Evolutionary conservation across 2,329 filamentous ascomycete species (phyloP).

Genomic region (Diaporthe sp.): DNA sequence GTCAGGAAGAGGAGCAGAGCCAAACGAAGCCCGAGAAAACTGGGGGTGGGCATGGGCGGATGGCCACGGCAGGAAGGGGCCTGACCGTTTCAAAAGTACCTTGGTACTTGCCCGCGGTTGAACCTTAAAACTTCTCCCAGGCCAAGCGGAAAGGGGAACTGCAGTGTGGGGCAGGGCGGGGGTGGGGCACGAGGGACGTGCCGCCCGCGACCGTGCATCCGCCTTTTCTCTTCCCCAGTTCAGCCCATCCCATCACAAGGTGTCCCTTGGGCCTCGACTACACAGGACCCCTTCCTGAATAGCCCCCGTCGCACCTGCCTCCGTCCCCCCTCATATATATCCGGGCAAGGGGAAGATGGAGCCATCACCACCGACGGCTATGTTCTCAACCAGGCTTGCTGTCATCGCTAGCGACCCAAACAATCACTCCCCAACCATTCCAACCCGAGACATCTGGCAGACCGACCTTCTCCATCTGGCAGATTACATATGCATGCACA

Average conservation of each 20-base stretch:
- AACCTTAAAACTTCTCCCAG: background rate
- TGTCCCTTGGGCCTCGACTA: background rate
- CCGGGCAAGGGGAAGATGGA: slow-evolving; percentile 20
- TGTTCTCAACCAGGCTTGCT: background rate
- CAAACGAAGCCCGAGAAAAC: slow-evolving; percentile 5
- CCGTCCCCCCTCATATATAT: slow-evolving; percentile 6
- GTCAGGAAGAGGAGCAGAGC: background rate
- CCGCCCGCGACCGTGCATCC: background rate
- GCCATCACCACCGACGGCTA: slow-evolving; percentile 8
- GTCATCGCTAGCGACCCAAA: background rate
- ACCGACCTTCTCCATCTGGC: background rate
- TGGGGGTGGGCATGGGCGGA: background rate
- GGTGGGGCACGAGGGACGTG: slow-evolving; percentile 4
- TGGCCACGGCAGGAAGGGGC: slow-evolving; percentile 4
- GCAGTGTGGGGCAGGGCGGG: background rate
- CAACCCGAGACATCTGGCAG: background rate
- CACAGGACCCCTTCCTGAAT: background rate
- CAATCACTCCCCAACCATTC: background rate
- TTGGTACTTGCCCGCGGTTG: background rate
- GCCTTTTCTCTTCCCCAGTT: background rate
- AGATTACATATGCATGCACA: too few species aligned
- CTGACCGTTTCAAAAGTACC: slow-evolving; percentile 15
- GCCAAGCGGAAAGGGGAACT: background rate
- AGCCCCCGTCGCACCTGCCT: background rate
- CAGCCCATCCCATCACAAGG: background rate